These are phyloP conservation scores for Echinochloa phyllopogon DNA, from an alignment of 176 grass and related monocot genomes.

Conservation along the genomic window DNA sequence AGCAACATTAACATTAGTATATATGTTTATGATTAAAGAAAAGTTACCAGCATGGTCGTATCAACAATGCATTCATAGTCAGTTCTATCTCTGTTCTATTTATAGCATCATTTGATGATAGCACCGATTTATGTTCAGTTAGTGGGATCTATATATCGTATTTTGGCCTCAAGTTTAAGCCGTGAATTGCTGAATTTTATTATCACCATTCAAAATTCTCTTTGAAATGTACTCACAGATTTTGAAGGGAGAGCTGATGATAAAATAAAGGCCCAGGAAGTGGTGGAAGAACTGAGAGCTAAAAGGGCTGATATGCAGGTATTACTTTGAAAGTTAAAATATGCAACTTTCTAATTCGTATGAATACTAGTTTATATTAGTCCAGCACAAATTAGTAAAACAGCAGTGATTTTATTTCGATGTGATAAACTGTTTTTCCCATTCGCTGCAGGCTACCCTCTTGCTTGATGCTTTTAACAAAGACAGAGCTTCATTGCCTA, in stretches of 20 bases:
- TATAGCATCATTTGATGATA: neutral
- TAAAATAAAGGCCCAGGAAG: conserved; percentile 78
- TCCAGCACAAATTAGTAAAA: conserved; percentile 17
- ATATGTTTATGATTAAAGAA: neutral
- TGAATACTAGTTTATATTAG: conserved; percentile 3
- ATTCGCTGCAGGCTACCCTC: conserved; percentile 64
- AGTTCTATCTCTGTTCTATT: neutral
- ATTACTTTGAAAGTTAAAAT: conserved; percentile 24
- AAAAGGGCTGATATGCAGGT: conserved; percentile 98
- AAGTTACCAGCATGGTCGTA: neutral
- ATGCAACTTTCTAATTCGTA: neutral
- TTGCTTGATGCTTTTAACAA: conserved; percentile 93
- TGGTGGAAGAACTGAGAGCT: conserved; percentile 73
- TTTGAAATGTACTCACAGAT: conserved; percentile 53
- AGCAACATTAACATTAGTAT: neutral
- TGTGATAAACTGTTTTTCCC: neutral
- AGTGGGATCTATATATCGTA: neutral
- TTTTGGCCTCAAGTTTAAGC: conserved; percentile 1
- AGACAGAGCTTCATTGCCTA: conserved; percentile 78
- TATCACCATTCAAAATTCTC: conserved; percentile 18
- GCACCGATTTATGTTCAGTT: neutral
- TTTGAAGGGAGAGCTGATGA: conserved; percentile 89
- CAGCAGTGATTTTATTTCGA: conserved; percentile 17
- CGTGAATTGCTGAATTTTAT: neutral
- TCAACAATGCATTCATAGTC: neutral